Base-by-base conservation (phyloP, 2,329 filamentous ascomycete genomes). In the Fusarium armeniacum region DNA sequence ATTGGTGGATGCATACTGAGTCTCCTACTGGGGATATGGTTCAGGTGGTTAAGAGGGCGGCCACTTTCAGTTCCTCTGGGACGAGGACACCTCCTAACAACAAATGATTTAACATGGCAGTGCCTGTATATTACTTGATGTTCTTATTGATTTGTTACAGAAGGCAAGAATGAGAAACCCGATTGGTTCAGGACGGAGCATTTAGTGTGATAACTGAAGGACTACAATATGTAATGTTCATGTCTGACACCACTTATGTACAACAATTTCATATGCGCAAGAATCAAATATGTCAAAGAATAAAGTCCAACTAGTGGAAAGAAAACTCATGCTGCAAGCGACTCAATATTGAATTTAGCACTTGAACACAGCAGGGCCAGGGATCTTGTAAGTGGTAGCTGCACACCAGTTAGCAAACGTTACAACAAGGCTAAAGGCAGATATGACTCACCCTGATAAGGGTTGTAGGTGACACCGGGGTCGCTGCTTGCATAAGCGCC, bases 401-500 rank as follows among this genome's bases (percentile, higher is more conserved):
- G n/a, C 4, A 11, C 18, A 18, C 18, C n/a, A 16, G 9, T 55
- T 55, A 67, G 65, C 33, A 44, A 52, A 40, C 8, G 15, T 22
- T 12, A 4, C 8, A 43, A 33, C 8, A 36, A 20, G 22, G 22
- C 50, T 15, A 15, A 7, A 13, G 26, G 12, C 5, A 52, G 12
- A n/a, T 10, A 33, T 6, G 44, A 20, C 80, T 73, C 52, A 81
- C 80, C 80, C 73, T 83, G 79, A 73, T 87, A 88, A 20, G 84
- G 76, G 72, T 87, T 81, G 65, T 84, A 87, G 15, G 82, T 84
- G 55, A 88, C 81, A 1, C 86, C 86, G 0, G 85, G 76, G 61
- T 87, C 85, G 20, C 76, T 79, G 3, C 73, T 76, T 71, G 81
- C 81, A 72, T 88, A 88, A 2, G 83, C 85, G 9, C 86, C 86